Base-by-base conservation (phyloP, 2,329 filamentous ascomycete species). In the Talaromyces rugulosus region DNA sequence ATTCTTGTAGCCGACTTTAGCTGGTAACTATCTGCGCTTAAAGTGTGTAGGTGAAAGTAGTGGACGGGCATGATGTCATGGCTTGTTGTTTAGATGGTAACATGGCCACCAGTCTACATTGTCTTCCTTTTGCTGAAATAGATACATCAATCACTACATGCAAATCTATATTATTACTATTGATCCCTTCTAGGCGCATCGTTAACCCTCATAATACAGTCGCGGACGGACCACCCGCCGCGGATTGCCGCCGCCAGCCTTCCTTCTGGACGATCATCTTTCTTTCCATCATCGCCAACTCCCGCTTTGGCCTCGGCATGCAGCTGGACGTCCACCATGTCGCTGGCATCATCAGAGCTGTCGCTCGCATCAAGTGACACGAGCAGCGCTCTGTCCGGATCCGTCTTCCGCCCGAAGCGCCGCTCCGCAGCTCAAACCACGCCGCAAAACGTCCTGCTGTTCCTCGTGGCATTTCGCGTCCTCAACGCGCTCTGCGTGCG, bases 401-500 rank as follows among this genome's bases (percentile, higher is more conserved):
- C 61, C 31, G 50, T 63, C 36, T 30, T 30, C n/a, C 58, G 53
- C 4, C 53, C 57, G 16, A 58, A 44, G 40, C 61, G 61, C n/a
- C 54, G 54, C 33, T 27, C 61, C 53, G 56, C n/a, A 47, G 47
- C 53, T 36, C 61, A 56, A 36, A 56, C 61, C 12, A 56, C 61
- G 42, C 58, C 61, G 31, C 61, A 58, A 3, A 61, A 63, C 58
- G 65, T 79, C 62, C 68, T 80, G 59, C 69, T 79, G 27, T 74
- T 73, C 59, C 72, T 82, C 18, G 56, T 97, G 67, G 81, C 85
- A 47, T 84, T 96, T 65, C 91, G 95, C 60, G 83, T 94, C 66
- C 75, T 90, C 73, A 96, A 96, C 78, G 88, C 92, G 34, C 82
- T 95, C 68, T 86, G 83, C 65, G 81, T 96, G 62, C 82, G 85